Base-by-base conservation (phyloP, 1,139 yeast genomes). In the Blastobotrys illinoisensis region DNA sequence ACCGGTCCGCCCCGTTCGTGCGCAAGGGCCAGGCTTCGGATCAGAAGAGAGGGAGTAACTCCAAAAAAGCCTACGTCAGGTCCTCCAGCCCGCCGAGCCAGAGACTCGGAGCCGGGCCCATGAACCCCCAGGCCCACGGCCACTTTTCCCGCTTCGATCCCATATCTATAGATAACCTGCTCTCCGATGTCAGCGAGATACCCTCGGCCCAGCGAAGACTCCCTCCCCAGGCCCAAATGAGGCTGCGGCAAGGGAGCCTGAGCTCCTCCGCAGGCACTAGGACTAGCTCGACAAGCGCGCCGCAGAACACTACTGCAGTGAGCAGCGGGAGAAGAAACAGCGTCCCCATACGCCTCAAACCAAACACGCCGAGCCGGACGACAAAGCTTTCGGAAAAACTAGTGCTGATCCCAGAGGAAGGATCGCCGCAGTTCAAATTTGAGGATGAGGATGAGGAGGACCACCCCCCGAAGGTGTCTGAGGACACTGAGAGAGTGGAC, bases 341-440 rank as follows among this genome's bases (percentile, higher is more conserved):
- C 19, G 14, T 51, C 9, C 54, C 52, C 6, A 53, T 54, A 5
- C 24, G 56, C 6, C 43, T 54, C 44, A 51, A 53, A 4, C 52
- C 54, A 3, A 46, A 40, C 2, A 74, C 89, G 36, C 97, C 97
- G 0, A 75, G 88, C n/a, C 77, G 97, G 70, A 86, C 95, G 0
- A 86, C 96, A 1, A 90, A 88, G 64, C 82, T 88, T 1, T 85
- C 96, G 0, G 95, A 89, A 66, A 85, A 88, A 62, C 75, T 90
- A 60, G 98, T 90, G 1, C 74, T 90, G 50, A 89, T 91, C 54
- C 98, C 97, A 0, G 91, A 85, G 54, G 85, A 82, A 9, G 55
- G 53, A 6, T 9, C 52, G 26, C 56, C 56, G 9, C 60, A 61
- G 9, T 60, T 58, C 28, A 59, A 59, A 44, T 61, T 60, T 50